Evolutionary conservation across 176 grass and related monocot genomes (phyloP).

Genomic region (Metroxylon sagu): DNA sequence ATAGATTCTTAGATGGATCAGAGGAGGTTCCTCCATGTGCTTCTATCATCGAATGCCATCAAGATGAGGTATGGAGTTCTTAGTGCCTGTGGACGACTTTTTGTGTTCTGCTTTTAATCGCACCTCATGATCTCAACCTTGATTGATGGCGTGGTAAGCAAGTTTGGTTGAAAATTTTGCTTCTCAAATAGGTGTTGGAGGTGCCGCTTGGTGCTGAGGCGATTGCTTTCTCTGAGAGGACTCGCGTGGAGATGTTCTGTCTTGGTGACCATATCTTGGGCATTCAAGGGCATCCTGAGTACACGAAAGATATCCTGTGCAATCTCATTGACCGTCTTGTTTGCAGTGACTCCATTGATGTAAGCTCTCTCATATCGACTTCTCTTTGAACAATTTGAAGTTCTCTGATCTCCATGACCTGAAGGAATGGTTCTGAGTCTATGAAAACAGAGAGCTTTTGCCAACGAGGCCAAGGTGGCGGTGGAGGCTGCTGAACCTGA

Average conservation of each 20-base stretch:
- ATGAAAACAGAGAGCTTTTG: constrained; percentile 26
- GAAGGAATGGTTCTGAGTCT: too few species aligned
- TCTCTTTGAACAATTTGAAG: neutral
- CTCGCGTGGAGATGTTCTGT: constrained; percentile 71
- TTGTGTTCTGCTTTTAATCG: too few species aligned
- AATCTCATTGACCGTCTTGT: constrained; percentile 69
- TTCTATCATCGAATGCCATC: constrained; percentile 68
- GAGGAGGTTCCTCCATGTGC: constrained; percentile 21
- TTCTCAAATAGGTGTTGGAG: constrained; percentile 52
- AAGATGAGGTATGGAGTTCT: constrained; percentile 46
- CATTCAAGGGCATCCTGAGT: constrained; percentile 92
- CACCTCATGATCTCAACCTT: too few species aligned
- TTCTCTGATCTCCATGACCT: too few species aligned
- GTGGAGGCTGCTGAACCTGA: constrained; percentile 50
- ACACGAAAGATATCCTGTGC: constrained; percentile 62
- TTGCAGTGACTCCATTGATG: constrained; percentile 33
- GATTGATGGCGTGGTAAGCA: too few species aligned
- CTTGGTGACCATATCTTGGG: constrained; percentile 51
- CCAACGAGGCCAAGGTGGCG: constrained; percentile 39
- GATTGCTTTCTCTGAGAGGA: constrained; percentile 63
- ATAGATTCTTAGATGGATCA: constrained; percentile 30
- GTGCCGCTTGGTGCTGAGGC: constrained; percentile 54
- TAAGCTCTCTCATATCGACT: constrained; percentile 18
- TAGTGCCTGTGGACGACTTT: neutral
- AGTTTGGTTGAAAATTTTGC: too few species aligned